Evolutionary conservation across 177 flowering plant species (phyloP).

Genomic region (Tripterygium wilfordii): DNA sequence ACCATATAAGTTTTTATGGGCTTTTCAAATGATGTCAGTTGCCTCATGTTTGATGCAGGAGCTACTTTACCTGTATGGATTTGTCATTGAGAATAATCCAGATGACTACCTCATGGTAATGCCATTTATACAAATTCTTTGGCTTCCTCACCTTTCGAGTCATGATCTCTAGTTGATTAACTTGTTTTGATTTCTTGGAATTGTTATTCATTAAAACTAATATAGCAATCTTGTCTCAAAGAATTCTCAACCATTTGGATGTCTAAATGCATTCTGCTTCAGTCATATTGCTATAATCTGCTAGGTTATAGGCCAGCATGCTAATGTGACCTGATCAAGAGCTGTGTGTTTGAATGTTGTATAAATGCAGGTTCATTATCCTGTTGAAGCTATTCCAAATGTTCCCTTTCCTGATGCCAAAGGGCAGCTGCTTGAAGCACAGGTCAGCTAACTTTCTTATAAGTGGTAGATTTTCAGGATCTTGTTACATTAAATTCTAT

Average conservation of each 20-base stretch:
- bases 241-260: too few relatives aligned
- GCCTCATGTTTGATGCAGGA: slow-evolving; percentile 54
- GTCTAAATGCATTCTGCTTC: too few relatives aligned
- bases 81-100: slow-evolving; percentile 80
- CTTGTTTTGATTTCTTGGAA: not conserved
- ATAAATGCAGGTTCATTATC: slow-evolving; percentile 81
- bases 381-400: slow-evolving; percentile 68
- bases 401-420: slow-evolving; percentile 61
- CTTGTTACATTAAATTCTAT: too few relatives aligned
- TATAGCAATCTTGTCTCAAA: too few relatives aligned
- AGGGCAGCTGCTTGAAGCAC: slow-evolving; percentile 74
- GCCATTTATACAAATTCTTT: not conserved
- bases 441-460: slow-evolving; percentile 38
- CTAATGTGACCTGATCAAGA: not conserved
- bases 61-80: slow-evolving; percentile 88
- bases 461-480: not conserved
- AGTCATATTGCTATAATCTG: not conserved
- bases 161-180: not conserved
- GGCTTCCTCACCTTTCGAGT: not conserved
- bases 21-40: not conserved
- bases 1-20: not conserved
- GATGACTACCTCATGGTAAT: slow-evolving; percentile 98
- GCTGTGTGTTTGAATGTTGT: not conserved
- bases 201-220: too few relatives aligned
- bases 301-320: not conserved